These are phyloP conservation scores for Solanum lycopersicoides DNA, from an alignment of 257 asterid genomes.

Conservation along the genomic window DNA sequence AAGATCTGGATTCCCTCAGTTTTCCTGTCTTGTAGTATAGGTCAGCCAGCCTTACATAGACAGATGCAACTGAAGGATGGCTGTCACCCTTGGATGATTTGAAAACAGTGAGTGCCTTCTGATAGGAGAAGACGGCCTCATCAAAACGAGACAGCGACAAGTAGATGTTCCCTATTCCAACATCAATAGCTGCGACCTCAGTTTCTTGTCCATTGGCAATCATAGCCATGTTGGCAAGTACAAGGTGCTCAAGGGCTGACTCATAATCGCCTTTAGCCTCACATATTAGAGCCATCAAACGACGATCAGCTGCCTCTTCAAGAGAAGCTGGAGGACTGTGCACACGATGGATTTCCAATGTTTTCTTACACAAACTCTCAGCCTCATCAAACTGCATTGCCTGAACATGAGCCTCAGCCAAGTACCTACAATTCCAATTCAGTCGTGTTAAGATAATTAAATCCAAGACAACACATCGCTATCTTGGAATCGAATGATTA, in stretches of 20 bases:
- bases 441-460: not conserved
- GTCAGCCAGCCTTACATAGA: conserved; percentile 82
- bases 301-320: conserved; percentile 97
- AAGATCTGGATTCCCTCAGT: conserved; percentile 80
- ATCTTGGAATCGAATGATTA: not conserved
- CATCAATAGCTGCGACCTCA: conserved; percentile 90
- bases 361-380: conserved; percentile 66
- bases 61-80: conserved; percentile 95
- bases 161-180: conserved; percentile 90
- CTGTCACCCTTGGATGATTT: conserved; percentile 94
- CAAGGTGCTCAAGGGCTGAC: conserved; percentile 94
- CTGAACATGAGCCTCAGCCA: conserved; percentile 97
- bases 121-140: conserved; percentile 96
- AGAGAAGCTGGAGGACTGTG: conserved; percentile 99
- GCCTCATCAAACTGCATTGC: conserved; percentile 98
- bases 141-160: conserved; percentile 82
- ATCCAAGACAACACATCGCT: not conserved
- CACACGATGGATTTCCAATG: conserved; percentile 92
- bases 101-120: conserved; percentile 94
- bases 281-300: conserved; percentile 92
- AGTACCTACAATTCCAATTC: conserved; percentile 42
- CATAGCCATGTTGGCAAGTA: conserved; percentile 97
- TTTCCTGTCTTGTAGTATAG: conserved; percentile 90
- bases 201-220: conserved; percentile 91
- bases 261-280: conserved; percentile 95